phyloP scores from a whole-genome alignment of 2,329 filamentous ascomycete genomes.

The Chaetomiaceae sp. region DNA sequence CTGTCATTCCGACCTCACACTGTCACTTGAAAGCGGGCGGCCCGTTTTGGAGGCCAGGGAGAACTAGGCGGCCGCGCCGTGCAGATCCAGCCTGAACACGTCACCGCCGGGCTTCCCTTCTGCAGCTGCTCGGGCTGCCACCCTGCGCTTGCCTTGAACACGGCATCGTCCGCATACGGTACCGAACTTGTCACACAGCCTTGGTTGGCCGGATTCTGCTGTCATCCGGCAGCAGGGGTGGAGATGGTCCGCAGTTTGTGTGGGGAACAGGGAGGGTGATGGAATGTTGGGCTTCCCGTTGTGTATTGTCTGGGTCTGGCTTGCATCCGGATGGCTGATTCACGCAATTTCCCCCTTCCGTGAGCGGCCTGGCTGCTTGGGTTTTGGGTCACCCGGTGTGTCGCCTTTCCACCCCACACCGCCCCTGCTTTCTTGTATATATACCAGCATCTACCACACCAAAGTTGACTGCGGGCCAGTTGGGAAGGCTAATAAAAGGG shows the following conservation, averaged over 20 bases:
- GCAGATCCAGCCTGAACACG: neutral
- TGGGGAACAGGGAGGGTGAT: neutral
- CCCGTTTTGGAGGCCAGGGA: neutral
- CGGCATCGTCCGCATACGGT: neutral
- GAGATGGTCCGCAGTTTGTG: neutral
- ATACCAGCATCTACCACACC: no score
- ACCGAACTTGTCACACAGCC: neutral
- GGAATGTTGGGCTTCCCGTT: neutral
- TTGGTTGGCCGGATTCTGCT: neutral
- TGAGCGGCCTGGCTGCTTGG: no score
- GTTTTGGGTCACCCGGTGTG: no score
- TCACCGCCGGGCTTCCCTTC: neutral
- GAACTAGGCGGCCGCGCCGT: neutral
- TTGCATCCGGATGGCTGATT: conserved; percentile 3
- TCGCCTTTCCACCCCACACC: no score
- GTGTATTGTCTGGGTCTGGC: neutral
- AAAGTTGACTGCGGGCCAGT: no score
- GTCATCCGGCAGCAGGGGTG: neutral
- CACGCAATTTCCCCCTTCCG: no score
- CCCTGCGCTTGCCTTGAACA: neutral
- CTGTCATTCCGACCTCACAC: neutral
- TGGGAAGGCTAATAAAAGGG: no score
- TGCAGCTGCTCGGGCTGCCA: neutral
- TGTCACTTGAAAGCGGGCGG: neutral
- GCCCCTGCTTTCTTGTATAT: no score